Conservation (phyloP, 2,329 filamentous ascomycete genomes). For the Curvularia sp. region DNA sequence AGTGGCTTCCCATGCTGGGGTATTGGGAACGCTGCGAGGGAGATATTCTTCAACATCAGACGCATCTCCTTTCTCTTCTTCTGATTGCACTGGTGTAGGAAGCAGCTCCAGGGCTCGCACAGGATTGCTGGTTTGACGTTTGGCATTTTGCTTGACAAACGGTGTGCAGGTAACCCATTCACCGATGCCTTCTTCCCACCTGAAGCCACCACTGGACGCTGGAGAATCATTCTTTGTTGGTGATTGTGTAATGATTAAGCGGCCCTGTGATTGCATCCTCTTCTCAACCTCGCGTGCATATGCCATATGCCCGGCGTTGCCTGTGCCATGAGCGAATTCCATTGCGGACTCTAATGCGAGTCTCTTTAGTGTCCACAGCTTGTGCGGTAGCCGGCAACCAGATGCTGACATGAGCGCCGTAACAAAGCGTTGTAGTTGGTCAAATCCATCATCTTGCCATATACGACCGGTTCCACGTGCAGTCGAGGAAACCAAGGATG, state of each 20-base stretch:
- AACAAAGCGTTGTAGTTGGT: constrained; percentile 43
- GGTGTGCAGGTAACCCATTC: constrained; percentile 57
- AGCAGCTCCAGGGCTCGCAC: constrained; percentile 34
- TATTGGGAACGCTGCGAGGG: constrained; percentile 3
- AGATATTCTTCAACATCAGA: constrained; percentile 26
- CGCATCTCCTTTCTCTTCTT: constrained; percentile 19
- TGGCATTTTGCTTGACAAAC: constrained; percentile 34
- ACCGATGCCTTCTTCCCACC: constrained; percentile 56
- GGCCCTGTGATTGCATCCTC: constrained; percentile 40
- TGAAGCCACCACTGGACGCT: constrained; percentile 41
- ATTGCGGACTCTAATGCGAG: constrained; percentile 48
- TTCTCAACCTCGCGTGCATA: constrained; percentile 44
- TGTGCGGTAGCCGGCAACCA: constrained; percentile 37
- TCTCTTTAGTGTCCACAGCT: constrained; percentile 47
- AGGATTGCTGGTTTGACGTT: constrained; percentile 23
- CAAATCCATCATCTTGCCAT: constrained; percentile 45
- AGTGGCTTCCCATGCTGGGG: constrained; percentile 19
- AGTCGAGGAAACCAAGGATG: constrained; percentile 42
- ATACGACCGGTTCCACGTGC: constrained; percentile 48
- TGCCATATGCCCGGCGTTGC: constrained; percentile 35
- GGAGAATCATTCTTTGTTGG: constrained; percentile 42
- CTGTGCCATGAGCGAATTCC: constrained; percentile 47
- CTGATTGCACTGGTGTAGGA: constrained; percentile 40
- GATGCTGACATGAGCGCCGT: constrained; percentile 36
- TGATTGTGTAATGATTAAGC: constrained; percentile 35